A percentile compares a stretch with the other conserved stretches of the same genome.
phyloP scores from a whole-genome alignment of 2,329 filamentous ascomycete species.

The Colletotrichum salicis region DNA sequence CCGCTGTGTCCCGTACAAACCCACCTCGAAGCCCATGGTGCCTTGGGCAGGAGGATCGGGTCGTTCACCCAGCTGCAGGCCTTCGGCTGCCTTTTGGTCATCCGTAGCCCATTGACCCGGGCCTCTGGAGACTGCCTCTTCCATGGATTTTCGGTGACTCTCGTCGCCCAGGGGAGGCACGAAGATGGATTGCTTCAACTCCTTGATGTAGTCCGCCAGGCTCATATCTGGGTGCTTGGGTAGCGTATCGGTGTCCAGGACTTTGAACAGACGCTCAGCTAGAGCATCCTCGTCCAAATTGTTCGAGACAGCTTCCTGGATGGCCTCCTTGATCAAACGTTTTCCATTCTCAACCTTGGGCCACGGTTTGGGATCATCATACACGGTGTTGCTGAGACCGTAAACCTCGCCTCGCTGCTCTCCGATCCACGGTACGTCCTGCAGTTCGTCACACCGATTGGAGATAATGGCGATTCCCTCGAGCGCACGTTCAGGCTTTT shows the following conservation, averaged over 20 bases:
- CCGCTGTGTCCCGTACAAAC: constrained; percentile 72
- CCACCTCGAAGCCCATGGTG: constrained; percentile 61
- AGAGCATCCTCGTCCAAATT: constrained; percentile 58
- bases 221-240: constrained; percentile 53
- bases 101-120: constrained; percentile 51
- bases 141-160: constrained; percentile 56
- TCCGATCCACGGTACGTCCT: constrained; percentile 68
- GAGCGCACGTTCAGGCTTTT: constrained; percentile 39
- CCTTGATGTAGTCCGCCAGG: constrained; percentile 64
- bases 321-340: constrained; percentile 53
- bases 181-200: constrained; percentile 70
- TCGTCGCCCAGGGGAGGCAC: constrained; percentile 67
- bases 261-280: constrained; percentile 60
- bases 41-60: constrained; percentile 41
- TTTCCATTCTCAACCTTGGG: constrained; percentile 69
- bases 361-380: constrained; percentile 65
- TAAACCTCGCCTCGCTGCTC: constrained; percentile 62
- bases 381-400: constrained; percentile 72
- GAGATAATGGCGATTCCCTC: constrained; percentile 70
- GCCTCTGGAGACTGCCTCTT: constrained; percentile 51
- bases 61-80: constrained; percentile 44
- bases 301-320: constrained; percentile 52
- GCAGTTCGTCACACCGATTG: constrained; percentile 64
- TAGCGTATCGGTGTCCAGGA: constrained; percentile 69
- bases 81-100: constrained; percentile 47